phyloP scores from a whole-genome alignment of 2,329 filamentous ascomycete species.

The Arachnopeziza araneosa region DNA sequence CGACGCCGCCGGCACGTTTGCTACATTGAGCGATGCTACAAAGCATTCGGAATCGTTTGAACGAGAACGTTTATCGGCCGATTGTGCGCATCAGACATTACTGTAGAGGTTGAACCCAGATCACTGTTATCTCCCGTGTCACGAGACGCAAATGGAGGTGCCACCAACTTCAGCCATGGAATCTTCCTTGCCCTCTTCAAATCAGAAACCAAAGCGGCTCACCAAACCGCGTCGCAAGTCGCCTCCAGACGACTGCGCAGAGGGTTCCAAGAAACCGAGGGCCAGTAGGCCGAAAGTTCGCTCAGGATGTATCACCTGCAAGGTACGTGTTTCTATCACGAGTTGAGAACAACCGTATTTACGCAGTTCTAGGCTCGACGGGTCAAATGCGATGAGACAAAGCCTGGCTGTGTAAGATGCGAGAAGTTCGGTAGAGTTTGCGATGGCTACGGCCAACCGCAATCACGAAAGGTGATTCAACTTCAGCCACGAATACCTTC shows the following conservation, averaged over 20 bases:
- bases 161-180: background rate
- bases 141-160: background rate
- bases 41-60: background rate
- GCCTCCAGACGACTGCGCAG: conserved; percentile 13
- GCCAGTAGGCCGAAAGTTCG: conserved; percentile 49
- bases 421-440: conserved; percentile 53
- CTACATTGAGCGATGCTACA: background rate
- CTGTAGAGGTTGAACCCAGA: background rate
- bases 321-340: conserved; percentile 41
- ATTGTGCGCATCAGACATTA: background rate
- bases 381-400: conserved; percentile 62
- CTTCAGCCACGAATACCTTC: conserved; percentile 29
- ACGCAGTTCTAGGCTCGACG: conserved; percentile 37
- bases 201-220: background rate
- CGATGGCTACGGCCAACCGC: conserved; percentile 46
- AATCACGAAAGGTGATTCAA: conserved; percentile 11
- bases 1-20: background rate
- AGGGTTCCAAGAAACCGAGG: conserved; percentile 19
- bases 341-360: background rate
- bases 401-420: conserved; percentile 56
- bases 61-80: background rate
- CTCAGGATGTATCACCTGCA: conserved; percentile 62
- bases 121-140: background rate
- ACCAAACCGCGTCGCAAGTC: background rate
- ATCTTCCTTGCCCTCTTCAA: background rate